Base-by-base conservation (phyloP, 306 rosid genomes). In the Castanea mollissima region DNA sequence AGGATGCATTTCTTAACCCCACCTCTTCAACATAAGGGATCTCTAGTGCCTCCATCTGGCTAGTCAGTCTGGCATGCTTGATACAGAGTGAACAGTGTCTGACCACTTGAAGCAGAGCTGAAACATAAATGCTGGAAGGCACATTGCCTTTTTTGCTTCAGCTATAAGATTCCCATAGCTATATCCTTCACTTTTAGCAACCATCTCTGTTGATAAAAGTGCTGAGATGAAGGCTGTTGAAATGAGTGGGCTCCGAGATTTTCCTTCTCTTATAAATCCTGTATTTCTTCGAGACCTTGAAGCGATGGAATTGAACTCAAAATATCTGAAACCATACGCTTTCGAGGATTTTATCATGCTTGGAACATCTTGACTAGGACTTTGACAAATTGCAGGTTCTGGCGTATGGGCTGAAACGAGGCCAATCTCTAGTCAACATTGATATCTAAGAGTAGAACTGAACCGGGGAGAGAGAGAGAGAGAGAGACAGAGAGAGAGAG, bases 1-100 rank as follows among this genome's bases (percentile, higher is more conserved):
- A 89, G 59, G 99, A 93, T 72, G 90, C 93, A 85, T 58, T 90
- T 79, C 90, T 90, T 79, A 89, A 88, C 72, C 99, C 96, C 64
- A 88, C 96, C 85, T 96, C 99, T 91, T 96, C 99, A 75, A 96
- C 92, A 73, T 88, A 96, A 20, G 99, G 89, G 76, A 96, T 93
- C 79, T 90, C 97, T 80, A 89, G 89, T 68, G 92, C 92, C 75
- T 88, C 99, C 99, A 96, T 93, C 91, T 96, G 99, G 81, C 98
- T 87, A 71, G 97, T 91, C 83, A 96, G 89, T 80, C 98, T 93
- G 71, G 99, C 99, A 79, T 96, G 96, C 80, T 96, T 96, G 78
- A 93, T 87, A 84, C 93, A 89, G 58, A 96, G 96, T 70, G 97
- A 93, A 83, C 94, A 91, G 82, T 93, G 98, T 85, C 97, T 89